Evolutionary conservation across 148 eudicot genomes (phyloP), one percentile per base, ranked within the genome.

Genomic region (Simmondsia chinensis): DNA sequence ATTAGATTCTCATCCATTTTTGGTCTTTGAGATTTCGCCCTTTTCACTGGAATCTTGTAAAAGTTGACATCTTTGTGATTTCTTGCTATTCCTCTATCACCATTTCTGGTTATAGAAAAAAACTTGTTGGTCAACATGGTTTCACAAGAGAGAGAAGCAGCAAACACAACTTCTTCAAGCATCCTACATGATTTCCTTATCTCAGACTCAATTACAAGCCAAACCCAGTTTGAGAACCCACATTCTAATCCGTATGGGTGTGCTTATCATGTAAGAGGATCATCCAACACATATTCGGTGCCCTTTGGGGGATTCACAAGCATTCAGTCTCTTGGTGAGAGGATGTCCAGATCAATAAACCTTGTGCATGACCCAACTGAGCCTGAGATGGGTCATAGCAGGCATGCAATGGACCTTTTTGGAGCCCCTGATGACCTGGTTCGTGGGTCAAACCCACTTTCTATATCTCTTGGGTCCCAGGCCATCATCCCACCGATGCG

Each of bases 111-210:
- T 55, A 43, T 63, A 11, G 37, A 33, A 20, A 34, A 23, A 50
- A 39, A 28, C 23, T 49, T 40, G 30, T 7, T 23, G 56, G 46
- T 25, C 21, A 59, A 29, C 32, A 88, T 88, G 97, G 97, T 80
- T 63, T 75, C 79, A 39, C 73, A 71, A 50, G 82, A 75, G 21
- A 67, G 77, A 23, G 57, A 63, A 48, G 30, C 74, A 29, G 62
- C 74, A 38, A 64, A 64, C 54, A 58, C 76, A 38, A 50, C 50
- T 52, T 64, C 79, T 19, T 64, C 69, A 41, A 72, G 42, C 60
- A 74, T 62, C 33, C 33, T 86, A 20, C 96, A 88, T 52, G 81
- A 80, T 18, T 83, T 88, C 59, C 48, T 77, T 6, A 37, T 61
- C 53, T 56, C 89, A 54, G 59, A 68, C 31, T 54, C 70, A 35